Percentiles rank a stretch among this genome's conserved stretches.
Evolutionary conservation across 495 filamentous ascomycete species (phyloP).

Genomic region (Neurospora sp.): DNA sequence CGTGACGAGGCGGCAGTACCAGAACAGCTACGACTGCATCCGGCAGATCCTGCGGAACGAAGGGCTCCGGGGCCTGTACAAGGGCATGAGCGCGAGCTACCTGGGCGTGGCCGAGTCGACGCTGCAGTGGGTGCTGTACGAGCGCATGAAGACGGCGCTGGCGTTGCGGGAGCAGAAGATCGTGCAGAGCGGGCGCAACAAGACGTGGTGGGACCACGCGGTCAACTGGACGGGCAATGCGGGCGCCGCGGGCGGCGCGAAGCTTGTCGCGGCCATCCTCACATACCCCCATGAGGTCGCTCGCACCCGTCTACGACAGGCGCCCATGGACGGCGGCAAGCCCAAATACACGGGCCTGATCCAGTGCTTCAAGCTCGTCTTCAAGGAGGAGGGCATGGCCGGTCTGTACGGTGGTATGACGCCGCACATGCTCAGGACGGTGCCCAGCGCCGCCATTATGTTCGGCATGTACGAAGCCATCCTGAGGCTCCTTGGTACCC

Average conservation of each 20-base stretch:
- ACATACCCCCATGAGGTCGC: conserved; percentile 90
- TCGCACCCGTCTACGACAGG: conserved; percentile 71
- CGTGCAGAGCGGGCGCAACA: conserved; percentile 39
- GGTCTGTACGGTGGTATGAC: conserved; percentile 79
- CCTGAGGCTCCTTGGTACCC: conserved; percentile 42
- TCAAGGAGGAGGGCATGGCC: conserved; percentile 73
- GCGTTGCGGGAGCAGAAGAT: conserved; percentile 47
- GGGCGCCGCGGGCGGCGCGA: conserved; percentile 71
- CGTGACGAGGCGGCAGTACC: conserved; percentile 52
- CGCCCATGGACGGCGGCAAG: conserved; percentile 59
- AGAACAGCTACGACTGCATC: conserved; percentile 73
- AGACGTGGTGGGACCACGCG: conserved; percentile 52
- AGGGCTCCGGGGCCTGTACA: conserved; percentile 69
- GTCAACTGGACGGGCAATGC: conserved; percentile 59
- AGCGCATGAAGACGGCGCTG: conserved; percentile 65
- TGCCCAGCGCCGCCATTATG: conserved; percentile 84
- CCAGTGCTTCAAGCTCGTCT: conserved; percentile 73
- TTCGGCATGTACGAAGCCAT: conserved; percentile 87
- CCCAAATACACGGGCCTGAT: conserved; percentile 74
- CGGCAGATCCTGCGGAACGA: conserved; percentile 67
- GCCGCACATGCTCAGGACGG: conserved; percentile 76
- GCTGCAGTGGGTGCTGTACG: conserved; percentile 80
- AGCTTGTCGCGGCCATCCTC: conserved; percentile 66
- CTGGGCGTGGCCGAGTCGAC: conserved; percentile 79
- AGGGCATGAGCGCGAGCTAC: conserved; percentile 79